These are phyloP conservation scores for Coleophoma cylindrospora DNA, from an alignment of 2,329 filamentous ascomycete genomes.

Conservation along the genomic window DNA sequence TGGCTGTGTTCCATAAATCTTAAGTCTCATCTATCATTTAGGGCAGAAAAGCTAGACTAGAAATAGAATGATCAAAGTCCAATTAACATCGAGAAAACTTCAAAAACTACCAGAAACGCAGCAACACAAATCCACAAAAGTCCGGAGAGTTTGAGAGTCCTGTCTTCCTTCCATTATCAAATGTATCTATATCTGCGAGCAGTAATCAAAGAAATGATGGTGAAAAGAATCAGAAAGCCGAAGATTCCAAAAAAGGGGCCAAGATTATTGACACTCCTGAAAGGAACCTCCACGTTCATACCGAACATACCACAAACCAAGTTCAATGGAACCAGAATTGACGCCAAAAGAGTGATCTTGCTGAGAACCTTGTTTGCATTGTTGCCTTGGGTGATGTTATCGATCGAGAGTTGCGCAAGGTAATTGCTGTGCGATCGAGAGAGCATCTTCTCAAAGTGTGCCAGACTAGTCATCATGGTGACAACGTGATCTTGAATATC, in stretches of 20 bases:
- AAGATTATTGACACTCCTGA: constrained; percentile 36
- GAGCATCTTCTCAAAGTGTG: constrained; percentile 96
- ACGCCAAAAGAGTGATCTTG: constrained; percentile 92
- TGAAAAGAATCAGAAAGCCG: constrained; percentile 49
- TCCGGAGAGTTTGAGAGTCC: not conserved
- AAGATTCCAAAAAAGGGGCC: constrained; percentile 58
- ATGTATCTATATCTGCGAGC: constrained; percentile 24
- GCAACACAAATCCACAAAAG: not conserved
- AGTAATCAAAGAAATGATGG: constrained; percentile 16
- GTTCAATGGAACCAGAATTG: constrained; percentile 94
- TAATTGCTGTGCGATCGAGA: constrained; percentile 94
- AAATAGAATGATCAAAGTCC: not conserved
- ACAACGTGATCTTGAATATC: constrained; percentile 99
- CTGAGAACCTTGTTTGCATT: constrained; percentile 83
- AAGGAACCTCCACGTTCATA: constrained; percentile 81
- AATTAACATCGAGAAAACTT: not conserved
- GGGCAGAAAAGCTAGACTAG: not conserved
- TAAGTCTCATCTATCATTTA: not conserved
- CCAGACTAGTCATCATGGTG: constrained; percentile 96
- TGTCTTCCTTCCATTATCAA: constrained; percentile 6
- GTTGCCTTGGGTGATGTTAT: constrained; percentile 84
- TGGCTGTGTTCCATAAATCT: no score
- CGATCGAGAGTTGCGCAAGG: constrained; percentile 87
- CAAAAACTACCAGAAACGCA: no score
- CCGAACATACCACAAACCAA: constrained; percentile 76